These are phyloP conservation scores for Lophiostoma macrostomum DNA, from an alignment of 495 filamentous ascomycete genomes.

Conservation along the genomic window DNA sequence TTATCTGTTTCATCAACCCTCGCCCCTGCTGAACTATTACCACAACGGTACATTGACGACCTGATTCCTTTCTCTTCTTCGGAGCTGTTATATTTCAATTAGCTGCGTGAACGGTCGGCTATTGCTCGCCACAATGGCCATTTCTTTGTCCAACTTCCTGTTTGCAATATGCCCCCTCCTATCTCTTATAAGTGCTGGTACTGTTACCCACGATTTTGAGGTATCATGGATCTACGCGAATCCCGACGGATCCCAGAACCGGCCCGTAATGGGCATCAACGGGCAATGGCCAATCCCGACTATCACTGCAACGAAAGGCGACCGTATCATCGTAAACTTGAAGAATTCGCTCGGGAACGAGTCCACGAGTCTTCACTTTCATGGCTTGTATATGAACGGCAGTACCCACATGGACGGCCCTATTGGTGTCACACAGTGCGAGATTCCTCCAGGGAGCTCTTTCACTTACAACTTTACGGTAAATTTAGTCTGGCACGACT, in stretches of 20 bases:
- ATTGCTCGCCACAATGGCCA: conserved; percentile 35
- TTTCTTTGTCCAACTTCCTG: conserved; percentile 43
- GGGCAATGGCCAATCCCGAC: conserved; percentile 32
- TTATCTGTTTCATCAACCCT: conserved; percentile 20
- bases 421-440: conserved; percentile 40
- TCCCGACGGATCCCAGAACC: conserved; percentile 67
- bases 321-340: conserved; percentile 31
- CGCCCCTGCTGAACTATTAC: neutral
- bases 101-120: neutral
- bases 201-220: conserved; percentile 73
- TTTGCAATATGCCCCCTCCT: conserved; percentile 39
- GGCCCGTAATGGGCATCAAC: conserved; percentile 53
- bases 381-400: conserved; percentile 29
- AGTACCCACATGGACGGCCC: conserved; percentile 32
- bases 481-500: conserved; percentile 69
- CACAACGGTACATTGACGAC: neutral
- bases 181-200: conserved; percentile 50
- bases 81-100: neutral
- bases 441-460: conserved; percentile 25
- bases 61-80: neutral
- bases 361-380: conserved; percentile 32
- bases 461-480: conserved; percentile 35
- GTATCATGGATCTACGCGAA: conserved; percentile 77
- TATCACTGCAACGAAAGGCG: conserved; percentile 25
- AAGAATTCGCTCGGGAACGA: conserved; percentile 47